Base-by-base conservation (phyloP, 495 filamentous ascomycete genomes). In the Xylaria grammica region DNA sequence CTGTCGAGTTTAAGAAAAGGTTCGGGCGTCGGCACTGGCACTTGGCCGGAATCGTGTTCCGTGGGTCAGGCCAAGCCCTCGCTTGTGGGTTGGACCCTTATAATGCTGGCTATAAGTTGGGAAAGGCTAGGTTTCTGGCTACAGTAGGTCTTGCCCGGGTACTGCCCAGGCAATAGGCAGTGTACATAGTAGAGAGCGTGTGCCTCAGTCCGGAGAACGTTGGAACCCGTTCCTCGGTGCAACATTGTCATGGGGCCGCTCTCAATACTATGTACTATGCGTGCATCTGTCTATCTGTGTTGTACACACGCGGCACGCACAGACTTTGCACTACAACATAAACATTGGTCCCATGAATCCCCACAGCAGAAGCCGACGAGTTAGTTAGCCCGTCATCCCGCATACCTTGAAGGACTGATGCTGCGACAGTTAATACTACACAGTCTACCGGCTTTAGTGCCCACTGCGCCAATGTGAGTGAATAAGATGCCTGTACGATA, bases 361-460 rank as follows among this genome's bases (percentile, higher is more conserved):
- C 60, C 60, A 34, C 60, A 63, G 60, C 29, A 20, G 44, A 46
- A 48, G 62, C 22, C 52, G 62, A 58, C 62, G 51, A 58, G 62
- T 56, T 29, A 58, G 38, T 46, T 20, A 64, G 53, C 53, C 52
- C 45, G 45, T 36, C 32, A 58, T 50, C 53, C 53, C 27, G 51
- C 22, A 56, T 24, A 30, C n/a, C 4, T 8, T 48, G 24, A 15
- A 60, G 45, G 45, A n/a, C 10, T 26, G 26, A 29, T 46, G 42
- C 38, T 48, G 27, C 6, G 32, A 3, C 20, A 3, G 40, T 22
- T 8, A 48, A 59, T 48, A 11, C 30, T 30, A 48, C 42, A 7
- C 24, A 50, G 32, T 50, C 11, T n/a, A n/a, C n/a, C n/a, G n/a
- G n/a, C n/a, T n/a, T n/a, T 29, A 30, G 24, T 20, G 1, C 1